Percentiles rank a stretch among this genome's conserved stretches.
Evolutionary conservation across 176 grass and related monocot species (phyloP).

Genomic region (Elymus sibiricus): DNA sequence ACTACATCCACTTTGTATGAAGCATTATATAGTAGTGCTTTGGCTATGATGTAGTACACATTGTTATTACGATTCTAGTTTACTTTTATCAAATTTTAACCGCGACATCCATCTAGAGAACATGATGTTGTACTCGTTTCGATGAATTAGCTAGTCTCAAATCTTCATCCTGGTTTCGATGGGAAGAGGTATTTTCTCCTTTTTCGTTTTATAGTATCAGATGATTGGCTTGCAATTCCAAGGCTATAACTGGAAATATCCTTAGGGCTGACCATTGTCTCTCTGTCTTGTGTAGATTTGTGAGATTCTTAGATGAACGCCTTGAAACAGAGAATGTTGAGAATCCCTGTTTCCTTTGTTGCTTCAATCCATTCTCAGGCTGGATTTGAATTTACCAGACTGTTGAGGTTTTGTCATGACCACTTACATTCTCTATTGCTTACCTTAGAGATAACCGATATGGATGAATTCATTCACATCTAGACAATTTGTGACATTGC

Average conservation of each 20-base stretch:
- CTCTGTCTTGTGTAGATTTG: conserved; percentile 66
- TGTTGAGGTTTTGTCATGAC: conserved; percentile 92
- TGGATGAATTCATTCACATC: conserved; percentile 86
- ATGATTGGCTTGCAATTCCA: conserved; percentile 83
- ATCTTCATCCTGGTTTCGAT: background rate
- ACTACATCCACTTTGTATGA: too few relatives aligned
- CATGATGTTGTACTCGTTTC: background rate
- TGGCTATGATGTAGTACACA: too few relatives aligned
- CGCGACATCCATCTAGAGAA: background rate
- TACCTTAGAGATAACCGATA: conserved; percentile 86
- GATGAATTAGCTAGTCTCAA: background rate
- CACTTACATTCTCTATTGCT: conserved; percentile 77
- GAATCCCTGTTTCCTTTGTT: conserved; percentile 78
- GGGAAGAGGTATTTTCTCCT: background rate
- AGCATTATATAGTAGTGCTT: too few relatives aligned
- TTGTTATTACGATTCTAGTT: background rate
- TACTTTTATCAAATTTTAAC: background rate
- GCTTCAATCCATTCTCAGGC: conserved; percentile 62
- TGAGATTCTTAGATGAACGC: conserved; percentile 62
- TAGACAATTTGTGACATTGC: conserved; percentile 91
- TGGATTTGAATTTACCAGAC: conserved; percentile 73
- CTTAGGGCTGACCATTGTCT: conserved; percentile 86
- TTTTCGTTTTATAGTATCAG: conserved; percentile 50
- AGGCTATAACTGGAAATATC: conserved; percentile 92
- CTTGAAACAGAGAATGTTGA: conserved; percentile 80